Conservation (phyloP, 108 stramenopile genomes). For the Aurantiochytrium sp. region DNA sequence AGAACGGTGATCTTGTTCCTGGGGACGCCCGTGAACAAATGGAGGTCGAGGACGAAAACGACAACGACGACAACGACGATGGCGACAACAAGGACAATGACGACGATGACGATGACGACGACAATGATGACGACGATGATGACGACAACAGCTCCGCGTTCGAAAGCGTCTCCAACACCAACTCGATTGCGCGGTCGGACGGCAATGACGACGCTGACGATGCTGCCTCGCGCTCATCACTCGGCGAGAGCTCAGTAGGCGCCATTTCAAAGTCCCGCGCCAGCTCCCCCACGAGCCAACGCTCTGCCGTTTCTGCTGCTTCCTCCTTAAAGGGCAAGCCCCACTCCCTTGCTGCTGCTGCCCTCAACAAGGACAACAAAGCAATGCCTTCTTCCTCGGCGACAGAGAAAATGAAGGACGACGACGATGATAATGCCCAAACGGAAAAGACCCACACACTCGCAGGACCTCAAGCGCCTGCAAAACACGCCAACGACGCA, state of each 20-base stretch:
- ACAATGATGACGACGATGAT: background rate
- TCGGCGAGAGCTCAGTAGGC: background rate
- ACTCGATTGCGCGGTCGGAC: too few relatives aligned
- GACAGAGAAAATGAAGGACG: too few relatives aligned
- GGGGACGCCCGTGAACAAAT: background rate
- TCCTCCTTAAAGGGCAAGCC: background rate
- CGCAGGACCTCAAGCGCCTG: too few relatives aligned
- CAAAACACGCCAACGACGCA: too few relatives aligned
- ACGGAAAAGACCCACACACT: too few relatives aligned
- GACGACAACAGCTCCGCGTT: too few relatives aligned
- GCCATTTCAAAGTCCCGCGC: background rate
- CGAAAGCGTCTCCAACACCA: too few relatives aligned
- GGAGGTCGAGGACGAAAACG: background rate
- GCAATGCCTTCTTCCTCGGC: too few relatives aligned
- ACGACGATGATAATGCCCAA: too few relatives aligned
- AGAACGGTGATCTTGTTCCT: background rate
- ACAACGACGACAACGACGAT: background rate
- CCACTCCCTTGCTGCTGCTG: background rate
- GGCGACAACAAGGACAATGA: background rate
- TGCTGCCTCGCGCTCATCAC: background rate
- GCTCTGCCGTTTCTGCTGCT: background rate
- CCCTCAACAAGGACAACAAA: too few relatives aligned
- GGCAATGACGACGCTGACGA: background rate
- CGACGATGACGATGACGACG: background rate
- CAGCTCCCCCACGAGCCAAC: background rate